A percentile compares a stretch with the other conserved stretches of the same genome.
These are phyloP conservation scores for Fusarium concolor DNA, from an alignment of 2,329 filamentous ascomycete genomes.

Conservation along the genomic window DNA sequence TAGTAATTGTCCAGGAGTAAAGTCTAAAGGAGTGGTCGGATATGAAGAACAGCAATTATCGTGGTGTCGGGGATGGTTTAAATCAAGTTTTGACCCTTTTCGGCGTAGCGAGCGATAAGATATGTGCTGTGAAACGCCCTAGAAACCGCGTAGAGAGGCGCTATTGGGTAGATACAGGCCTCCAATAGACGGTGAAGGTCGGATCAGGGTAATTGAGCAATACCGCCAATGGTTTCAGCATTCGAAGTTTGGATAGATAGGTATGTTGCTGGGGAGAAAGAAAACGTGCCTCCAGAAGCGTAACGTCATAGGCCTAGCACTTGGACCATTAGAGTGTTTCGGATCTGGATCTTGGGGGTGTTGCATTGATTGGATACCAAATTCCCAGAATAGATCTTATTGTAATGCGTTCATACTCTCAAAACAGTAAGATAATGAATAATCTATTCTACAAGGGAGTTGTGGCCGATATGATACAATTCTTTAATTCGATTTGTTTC, in stretches of 20 bases:
- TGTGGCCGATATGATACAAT: background rate
- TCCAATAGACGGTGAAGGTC: background rate
- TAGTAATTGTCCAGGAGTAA: background rate
- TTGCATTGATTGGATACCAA: constrained; percentile 39
- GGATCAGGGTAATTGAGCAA: constrained; percentile 3
- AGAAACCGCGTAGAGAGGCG: background rate
- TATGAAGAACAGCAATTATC: constrained; percentile 12
- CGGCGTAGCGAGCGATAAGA: constrained; percentile 30
- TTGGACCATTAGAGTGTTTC: constrained; percentile 23
- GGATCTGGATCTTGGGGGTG: constrained; percentile 28
- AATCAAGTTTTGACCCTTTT: constrained; percentile 34
- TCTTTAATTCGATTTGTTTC: background rate
- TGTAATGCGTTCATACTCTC: background rate
- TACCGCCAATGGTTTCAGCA: background rate
- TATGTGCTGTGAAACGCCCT: constrained; percentile 4
- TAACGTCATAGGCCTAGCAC: constrained; percentile 38
- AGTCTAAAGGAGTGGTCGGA: background rate
- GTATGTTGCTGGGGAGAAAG: background rate
- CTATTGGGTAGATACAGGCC: constrained; percentile 5
- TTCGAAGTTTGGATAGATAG: background rate
- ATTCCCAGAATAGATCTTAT: background rate
- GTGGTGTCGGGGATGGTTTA: constrained; percentile 18
- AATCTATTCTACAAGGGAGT: background rate
- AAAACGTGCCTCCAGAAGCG: constrained; percentile 2
- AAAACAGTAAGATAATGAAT: background rate